phyloP scores from a whole-genome alignment of 352 stramenopile genomes.

The Pilasporangium apinafurcum region DNA sequence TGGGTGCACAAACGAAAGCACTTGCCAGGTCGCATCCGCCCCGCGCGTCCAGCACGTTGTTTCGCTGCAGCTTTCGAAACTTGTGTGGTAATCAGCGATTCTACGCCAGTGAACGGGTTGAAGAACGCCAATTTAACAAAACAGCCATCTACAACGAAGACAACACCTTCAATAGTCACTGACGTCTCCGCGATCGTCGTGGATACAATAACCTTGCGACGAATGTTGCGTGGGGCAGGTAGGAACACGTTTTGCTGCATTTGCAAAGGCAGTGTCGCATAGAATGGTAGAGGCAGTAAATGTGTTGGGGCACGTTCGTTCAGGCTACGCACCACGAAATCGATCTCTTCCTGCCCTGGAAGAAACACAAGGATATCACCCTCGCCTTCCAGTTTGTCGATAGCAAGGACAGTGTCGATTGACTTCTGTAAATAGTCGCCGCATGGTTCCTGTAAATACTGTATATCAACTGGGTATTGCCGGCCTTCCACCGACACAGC shows the following conservation, averaged over 20 bases:
- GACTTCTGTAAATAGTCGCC: conserved; percentile 64
- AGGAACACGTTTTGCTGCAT: conserved; percentile 93
- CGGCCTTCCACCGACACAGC: conserved; percentile 79
- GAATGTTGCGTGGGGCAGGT: conserved; percentile 41
- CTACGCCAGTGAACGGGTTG: conserved; percentile 74
- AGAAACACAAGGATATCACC: conserved; percentile 96
- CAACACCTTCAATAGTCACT: conserved; percentile 96
- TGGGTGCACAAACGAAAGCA: conserved; percentile 74
- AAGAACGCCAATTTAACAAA: conserved; percentile 84
- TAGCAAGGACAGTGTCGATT: conserved; percentile 64
- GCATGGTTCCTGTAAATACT: conserved; percentile 78
- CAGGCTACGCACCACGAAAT: conserved; percentile 78
- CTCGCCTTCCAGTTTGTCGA: conserved; percentile 58
- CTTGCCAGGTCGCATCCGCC: conserved; percentile 77
- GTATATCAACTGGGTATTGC: conserved; percentile 89
- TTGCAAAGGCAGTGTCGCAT: conserved; percentile 88
- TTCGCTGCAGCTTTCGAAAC: conserved; percentile 96
- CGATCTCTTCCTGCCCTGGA: conserved; percentile 92
- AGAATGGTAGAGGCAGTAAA: conserved; percentile 77
- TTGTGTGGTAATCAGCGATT: conserved; percentile 88
- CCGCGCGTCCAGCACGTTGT: conserved; percentile 93
- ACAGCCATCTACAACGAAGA: conserved; percentile 72
- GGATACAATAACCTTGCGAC: conserved; percentile 80
- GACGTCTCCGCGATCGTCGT: conserved; percentile 95
- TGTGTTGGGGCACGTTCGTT: conserved; percentile 40